Evolutionary conservation across 768 basidiomycete genomes (phyloP).

Genomic region (Macrolepiota dolichaula): DNA sequence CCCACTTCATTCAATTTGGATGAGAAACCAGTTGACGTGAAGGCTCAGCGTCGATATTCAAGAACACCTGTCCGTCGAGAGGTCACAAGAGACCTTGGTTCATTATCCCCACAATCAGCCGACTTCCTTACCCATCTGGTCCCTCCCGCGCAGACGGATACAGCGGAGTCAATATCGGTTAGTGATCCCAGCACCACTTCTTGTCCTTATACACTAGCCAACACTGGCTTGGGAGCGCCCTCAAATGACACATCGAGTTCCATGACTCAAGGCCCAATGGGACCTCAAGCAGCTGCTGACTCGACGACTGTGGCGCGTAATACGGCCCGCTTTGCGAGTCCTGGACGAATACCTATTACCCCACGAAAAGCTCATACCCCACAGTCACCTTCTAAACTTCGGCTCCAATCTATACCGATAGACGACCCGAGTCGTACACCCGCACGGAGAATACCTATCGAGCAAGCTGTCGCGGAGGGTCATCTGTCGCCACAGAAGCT

Average conservation of each 20-base stretch:
- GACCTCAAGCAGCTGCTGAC: constrained; percentile 22
- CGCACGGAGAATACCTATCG: constrained; percentile 60
- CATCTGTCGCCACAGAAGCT: constrained; percentile 48
- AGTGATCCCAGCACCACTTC: neutral
- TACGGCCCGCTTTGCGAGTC: constrained; percentile 23
- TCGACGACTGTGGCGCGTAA: constrained; percentile 20
- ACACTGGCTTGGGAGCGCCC: neutral
- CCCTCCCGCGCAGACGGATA: constrained; percentile 14
- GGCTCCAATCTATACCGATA: constrained; percentile 21
- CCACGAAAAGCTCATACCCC: constrained; percentile 1
- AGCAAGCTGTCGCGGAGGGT: constrained; percentile 46
- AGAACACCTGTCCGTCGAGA: constrained; percentile 4
- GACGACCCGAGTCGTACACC: constrained; percentile 51
- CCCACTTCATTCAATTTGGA: neutral
- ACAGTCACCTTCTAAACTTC: constrained; percentile 26
- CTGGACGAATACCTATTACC: constrained; percentile 19
- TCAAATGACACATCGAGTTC: neutral
- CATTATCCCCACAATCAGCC: constrained; percentile 58
- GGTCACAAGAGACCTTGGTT: constrained; percentile 40
- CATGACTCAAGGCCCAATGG: constrained; percentile 15
- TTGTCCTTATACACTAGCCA: constrained; percentile 15
- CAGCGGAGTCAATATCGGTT: neutral
- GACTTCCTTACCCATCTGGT: constrained; percentile 23
- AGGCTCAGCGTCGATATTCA: constrained; percentile 3
- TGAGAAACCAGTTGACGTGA: neutral